Conservation (phyloP, 2,329 filamentous ascomycete species). For the Apiospora sp. region DNA sequence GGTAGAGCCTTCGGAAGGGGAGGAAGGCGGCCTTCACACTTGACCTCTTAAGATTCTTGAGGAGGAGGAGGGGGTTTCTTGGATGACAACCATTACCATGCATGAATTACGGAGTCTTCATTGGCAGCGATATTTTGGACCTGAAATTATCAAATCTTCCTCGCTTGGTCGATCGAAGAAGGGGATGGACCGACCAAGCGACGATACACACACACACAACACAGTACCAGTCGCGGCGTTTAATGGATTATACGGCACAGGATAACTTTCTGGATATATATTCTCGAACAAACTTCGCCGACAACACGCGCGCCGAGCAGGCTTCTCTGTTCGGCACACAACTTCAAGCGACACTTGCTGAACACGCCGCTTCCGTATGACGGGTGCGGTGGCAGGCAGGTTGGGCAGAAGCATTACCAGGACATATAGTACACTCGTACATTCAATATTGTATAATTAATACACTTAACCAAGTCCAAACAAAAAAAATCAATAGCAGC, state of each 20-base stretch:
- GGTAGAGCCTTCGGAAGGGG: constrained; percentile 2
- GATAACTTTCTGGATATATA: constrained; percentile 19
- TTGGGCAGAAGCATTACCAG: constrained; percentile 9
- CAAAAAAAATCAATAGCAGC: not conserved
- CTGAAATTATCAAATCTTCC: constrained; percentile 21
- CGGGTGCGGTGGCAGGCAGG: constrained; percentile 3
- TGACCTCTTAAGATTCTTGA: constrained; percentile 20
- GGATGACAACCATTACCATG: constrained; percentile 28
- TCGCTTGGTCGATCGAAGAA: constrained; percentile 20
- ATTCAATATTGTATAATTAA: constrained; percentile 29
- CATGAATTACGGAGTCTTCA: constrained; percentile 31
- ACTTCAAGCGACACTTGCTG: not conserved
- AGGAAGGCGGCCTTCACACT: not conserved
- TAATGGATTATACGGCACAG: constrained; percentile 16
- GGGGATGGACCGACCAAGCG: constrained; percentile 9
- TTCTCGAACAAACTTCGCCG: constrained; percentile 12
- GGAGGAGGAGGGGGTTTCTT: constrained; percentile 23
- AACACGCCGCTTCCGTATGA: constrained; percentile 10
- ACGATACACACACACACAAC: constrained; percentile 1
- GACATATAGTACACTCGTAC: constrained; percentile 24
- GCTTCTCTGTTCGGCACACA: constrained; percentile 11
- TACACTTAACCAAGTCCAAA: constrained; percentile 12
- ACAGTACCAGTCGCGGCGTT: constrained; percentile 17
- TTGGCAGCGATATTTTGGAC: constrained; percentile 26
- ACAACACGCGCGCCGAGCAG: constrained; percentile 3